Evolutionary conservation across 1,284 basidiomycete species (phyloP).

Genomic region (Cutaneotrichosporon cavernicola): DNA sequence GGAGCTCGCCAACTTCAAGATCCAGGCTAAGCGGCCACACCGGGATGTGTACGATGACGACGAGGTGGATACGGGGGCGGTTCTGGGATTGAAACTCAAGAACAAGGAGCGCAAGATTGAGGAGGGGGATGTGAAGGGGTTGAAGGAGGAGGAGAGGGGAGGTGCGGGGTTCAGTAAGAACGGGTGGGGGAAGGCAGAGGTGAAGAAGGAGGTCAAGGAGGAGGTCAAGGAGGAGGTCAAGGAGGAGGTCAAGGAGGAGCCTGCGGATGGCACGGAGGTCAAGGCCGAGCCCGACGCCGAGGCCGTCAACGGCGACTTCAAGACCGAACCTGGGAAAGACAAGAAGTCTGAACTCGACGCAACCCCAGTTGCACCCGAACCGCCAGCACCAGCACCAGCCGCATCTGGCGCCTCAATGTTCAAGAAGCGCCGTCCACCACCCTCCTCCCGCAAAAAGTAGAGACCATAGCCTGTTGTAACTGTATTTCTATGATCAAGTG

Average conservation of each 20-base stretch:
- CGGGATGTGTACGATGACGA: slow-evolving; percentile 47
- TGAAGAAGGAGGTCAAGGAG: background rate
- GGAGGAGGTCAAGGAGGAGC: slow-evolving; percentile 1
- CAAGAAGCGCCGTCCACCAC: slow-evolving; percentile 53
- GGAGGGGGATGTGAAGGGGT: slow-evolving; percentile 16
- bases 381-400: slow-evolving; percentile 10
- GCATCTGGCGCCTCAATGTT: slow-evolving; percentile 38
- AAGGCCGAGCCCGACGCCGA: slow-evolving; percentile 5
- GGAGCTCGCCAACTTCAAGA: slow-evolving; percentile 39
- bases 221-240: slow-evolving; percentile 10
- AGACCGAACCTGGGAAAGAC: slow-evolving; percentile 17
- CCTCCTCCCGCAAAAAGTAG: slow-evolving; percentile 43
- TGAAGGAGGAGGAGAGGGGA: slow-evolving; percentile 22
- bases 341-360: slow-evolving; percentile 11
- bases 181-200: background rate
- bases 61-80: slow-evolving; percentile 41
- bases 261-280: slow-evolving; percentile 7
- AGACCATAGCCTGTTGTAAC: background rate
- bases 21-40: slow-evolving; percentile 32
- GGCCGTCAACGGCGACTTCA: slow-evolving; percentile 19
- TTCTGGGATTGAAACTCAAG: slow-evolving; percentile 40
- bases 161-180: slow-evolving; percentile 17
- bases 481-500: slow-evolving; percentile 5
- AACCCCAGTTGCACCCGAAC: slow-evolving; percentile 3
- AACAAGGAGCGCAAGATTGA: slow-evolving; percentile 36